These are phyloP conservation scores for Atalantia buxifolia DNA, from an alignment of 345 rosid genomes.

Conservation along the genomic window DNA sequence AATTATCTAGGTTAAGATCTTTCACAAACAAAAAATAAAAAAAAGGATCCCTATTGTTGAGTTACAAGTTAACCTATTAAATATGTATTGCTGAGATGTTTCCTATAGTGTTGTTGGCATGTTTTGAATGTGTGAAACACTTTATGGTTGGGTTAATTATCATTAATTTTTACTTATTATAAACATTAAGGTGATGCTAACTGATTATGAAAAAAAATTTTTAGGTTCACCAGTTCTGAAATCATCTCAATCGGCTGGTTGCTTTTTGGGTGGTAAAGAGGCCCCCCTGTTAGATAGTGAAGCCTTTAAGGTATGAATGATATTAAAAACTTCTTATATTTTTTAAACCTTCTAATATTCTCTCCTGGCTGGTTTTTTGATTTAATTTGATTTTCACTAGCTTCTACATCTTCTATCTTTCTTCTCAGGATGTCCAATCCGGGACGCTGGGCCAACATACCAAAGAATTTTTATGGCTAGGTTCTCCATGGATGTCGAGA, in stretches of 20 bases:
- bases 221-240: slow-evolving; percentile 36
- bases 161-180: not conserved
- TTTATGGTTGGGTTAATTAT: not conserved
- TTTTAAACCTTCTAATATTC: not conserved
- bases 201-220: not conserved
- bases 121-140: not conserved
- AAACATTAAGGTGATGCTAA: not conserved
- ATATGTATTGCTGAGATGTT: not conserved
- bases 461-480: slow-evolving; percentile 53
- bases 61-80: not conserved
- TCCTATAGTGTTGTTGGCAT: not conserved
- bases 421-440: slow-evolving; percentile 27
- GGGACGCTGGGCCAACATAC: slow-evolving; percentile 24
- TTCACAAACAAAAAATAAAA: slow-evolving; percentile 8
- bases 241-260: slow-evolving; percentile 15
- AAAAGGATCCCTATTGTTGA: not conserved
- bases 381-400: not conserved
- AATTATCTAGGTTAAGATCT: slow-evolving; percentile 51
- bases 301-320: slow-evolving; percentile 34
- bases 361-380: not conserved
- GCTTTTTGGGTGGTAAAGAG: slow-evolving; percentile 19
- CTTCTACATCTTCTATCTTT: not conserved
- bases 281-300: slow-evolving; percentile 23
- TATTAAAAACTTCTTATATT: not conserved
- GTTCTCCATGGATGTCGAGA: slow-evolving; percentile 57